Evolutionary conservation across 345 rosid species (phyloP).

Genomic region (Corymbia maculata): DNA sequence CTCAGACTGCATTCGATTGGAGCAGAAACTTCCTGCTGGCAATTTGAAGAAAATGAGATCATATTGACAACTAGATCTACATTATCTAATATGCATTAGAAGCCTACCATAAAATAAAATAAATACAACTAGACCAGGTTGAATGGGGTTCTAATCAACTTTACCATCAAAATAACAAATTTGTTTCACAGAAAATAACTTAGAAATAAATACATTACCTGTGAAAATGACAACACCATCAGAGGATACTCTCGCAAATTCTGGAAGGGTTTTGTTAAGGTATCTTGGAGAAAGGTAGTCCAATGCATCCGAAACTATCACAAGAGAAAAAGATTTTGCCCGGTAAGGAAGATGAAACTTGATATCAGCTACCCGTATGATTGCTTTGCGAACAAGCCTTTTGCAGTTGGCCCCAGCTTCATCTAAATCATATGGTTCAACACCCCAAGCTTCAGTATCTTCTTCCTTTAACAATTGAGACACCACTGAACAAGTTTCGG

Average conservation of each 20-base stretch:
- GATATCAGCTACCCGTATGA: constrained; percentile 14
- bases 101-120: not conserved
- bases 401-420: constrained; percentile 33
- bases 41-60: not conserved
- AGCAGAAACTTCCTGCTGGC: not conserved
- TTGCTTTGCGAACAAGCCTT: constrained; percentile 12
- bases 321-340: constrained; percentile 59
- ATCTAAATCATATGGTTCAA: constrained; percentile 71
- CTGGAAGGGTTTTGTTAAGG: constrained; percentile 57
- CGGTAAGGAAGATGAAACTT: constrained; percentile 55
- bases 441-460: constrained; percentile 18
- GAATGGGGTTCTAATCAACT: not conserved
- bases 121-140: not conserved
- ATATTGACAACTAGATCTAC: not conserved
- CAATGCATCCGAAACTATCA: constrained; percentile 56
- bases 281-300: constrained; percentile 72
- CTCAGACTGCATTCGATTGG: not conserved
- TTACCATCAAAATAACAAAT: not conserved
- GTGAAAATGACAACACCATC: constrained; percentile 49
- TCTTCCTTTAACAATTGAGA: constrained; percentile 52
- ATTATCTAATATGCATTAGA: not conserved
- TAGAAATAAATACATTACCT: constrained; percentile 22
- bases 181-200: not conserved
- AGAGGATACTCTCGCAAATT: constrained; percentile 52
- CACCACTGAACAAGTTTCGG: constrained; percentile 57